Evolutionary conservation across 2,329 filamentous ascomycete genomes (phyloP), one percentile per base, ranked within the genome.

Genomic region (Apiospora rasikravindrae): DNA sequence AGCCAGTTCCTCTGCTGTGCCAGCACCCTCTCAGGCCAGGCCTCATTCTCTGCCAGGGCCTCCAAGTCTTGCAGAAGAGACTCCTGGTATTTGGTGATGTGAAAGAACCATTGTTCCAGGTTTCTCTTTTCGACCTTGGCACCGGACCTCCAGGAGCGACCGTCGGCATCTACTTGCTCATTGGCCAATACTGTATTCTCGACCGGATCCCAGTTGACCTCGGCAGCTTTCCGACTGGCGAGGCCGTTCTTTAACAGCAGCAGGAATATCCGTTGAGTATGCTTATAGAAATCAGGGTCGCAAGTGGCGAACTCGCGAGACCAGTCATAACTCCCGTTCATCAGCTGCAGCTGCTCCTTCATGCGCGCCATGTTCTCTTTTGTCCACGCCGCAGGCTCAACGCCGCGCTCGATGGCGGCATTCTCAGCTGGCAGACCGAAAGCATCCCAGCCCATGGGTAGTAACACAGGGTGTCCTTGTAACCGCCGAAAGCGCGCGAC

Each of bases 401-500:
- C 87, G 16, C 94, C 93, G 74, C 92, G 86, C 82, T 97, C 94
- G 72, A 97, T 93, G 11, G 95, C 95, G 24, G 95, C 95, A 83
- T 98, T 98, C 82, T 98, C 95, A 61, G 95, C 95, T 14, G 95
- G 95, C 71, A 98, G 84, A 1, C 95, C 95, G 83, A 98, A 97
- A 6, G 94, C 93, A 85, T 98, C 95, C 94, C 95, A 98, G 14
- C 95, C 95, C 88, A 97, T 97, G n/a, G 95, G 94, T 75, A 97
- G 89, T 70, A 97, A 82, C 44, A 97, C 94, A 71, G 93, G 84
- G 76, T 90, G 87, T 22, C 94, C 94, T 76, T 91, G 90, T 83
- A 97, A 90, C 37, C 88, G 88, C 77, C 91, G 90, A 79, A 92
- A 97, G 70, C 95, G 89, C 19, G 94, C 91, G 70, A 97, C 84